Percentiles rank a stretch among this genome's conserved stretches.
phyloP scores from a whole-genome alignment of 441 rosid species.

The Adansonia madagascariensis region DNA sequence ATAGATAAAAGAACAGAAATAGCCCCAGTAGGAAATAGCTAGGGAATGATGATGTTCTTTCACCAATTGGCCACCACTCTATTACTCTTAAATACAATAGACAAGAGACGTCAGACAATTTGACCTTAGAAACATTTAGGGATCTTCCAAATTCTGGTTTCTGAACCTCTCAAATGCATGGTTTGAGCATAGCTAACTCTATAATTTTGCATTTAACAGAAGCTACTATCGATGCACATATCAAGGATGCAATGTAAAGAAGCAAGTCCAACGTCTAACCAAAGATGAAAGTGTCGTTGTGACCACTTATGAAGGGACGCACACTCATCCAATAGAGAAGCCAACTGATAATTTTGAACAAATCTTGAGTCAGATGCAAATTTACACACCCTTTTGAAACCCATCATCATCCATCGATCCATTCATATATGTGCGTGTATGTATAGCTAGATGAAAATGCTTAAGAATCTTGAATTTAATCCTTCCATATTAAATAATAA shows the following conservation, averaged over 20 bases:
- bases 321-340: neutral
- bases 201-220: neutral
- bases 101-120: too few species aligned
- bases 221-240: constrained; percentile 23
- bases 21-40: too few species aligned
- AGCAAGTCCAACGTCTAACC: constrained; percentile 20
- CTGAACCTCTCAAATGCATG: neutral
- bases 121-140: too few species aligned
- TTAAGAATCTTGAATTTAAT: neutral
- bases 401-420: too few species aligned
- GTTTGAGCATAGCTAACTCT: neutral
- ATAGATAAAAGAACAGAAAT: too few species aligned
- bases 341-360: constrained; percentile 14
- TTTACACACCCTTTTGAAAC: constrained; percentile 19
- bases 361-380: constrained; percentile 21
- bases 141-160: neutral
- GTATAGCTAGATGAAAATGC: neutral
- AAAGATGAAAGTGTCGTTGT: constrained; percentile 11
- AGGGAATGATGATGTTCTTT: too few species aligned
- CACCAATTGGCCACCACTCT: too few species aligned
- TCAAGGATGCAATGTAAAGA: constrained; percentile 21
- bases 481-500: constrained; percentile 12
- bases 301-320: constrained; percentile 20
- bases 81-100: too few species aligned
- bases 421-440: neutral